Evolutionary conservation across 2,329 filamentous ascomycete species (phyloP).

Genomic region (Diaporthe eres): DNA sequence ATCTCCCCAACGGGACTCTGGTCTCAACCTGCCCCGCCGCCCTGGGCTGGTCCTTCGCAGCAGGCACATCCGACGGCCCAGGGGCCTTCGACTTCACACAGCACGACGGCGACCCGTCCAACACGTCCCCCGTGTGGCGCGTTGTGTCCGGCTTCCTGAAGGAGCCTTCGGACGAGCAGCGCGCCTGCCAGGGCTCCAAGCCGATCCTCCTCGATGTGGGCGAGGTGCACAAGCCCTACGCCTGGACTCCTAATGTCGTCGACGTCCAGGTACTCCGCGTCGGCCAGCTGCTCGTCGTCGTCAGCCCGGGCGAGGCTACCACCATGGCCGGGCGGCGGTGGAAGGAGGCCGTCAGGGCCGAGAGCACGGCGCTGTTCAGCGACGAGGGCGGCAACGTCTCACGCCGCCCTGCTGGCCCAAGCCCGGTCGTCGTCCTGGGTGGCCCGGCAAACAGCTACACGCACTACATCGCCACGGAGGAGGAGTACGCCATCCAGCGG

Average conservation of each 20-base stretch:
- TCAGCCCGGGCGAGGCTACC: slow-evolving; percentile 88
- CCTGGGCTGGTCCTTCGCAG: slow-evolving; percentile 92
- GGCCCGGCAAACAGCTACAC: slow-evolving; percentile 93
- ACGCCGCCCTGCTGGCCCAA: slow-evolving; percentile 44
- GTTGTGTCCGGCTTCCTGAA: slow-evolving; percentile 81
- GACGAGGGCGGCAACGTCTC: slow-evolving; percentile 54
- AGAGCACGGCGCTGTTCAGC: slow-evolving; percentile 61
- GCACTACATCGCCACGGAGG: slow-evolving; percentile 83
- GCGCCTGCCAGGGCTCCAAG: slow-evolving; percentile 83
- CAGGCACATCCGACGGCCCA: slow-evolving; percentile 91
- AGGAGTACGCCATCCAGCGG: slow-evolving; percentile 86
- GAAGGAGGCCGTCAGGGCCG: slow-evolving; percentile 76
- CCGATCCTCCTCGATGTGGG: slow-evolving; percentile 91
- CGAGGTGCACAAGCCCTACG: slow-evolving; percentile 81
- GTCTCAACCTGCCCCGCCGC: slow-evolving; percentile 88
- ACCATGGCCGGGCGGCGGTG: slow-evolving; percentile 94
- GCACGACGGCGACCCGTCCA: slow-evolving; percentile 79
- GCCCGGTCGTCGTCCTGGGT: slow-evolving; percentile 84
- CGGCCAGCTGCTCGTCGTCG: slow-evolving; percentile 86
- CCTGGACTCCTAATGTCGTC: slow-evolving; percentile 92
- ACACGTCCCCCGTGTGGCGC: slow-evolving; percentile 80
- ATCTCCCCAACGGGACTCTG: slow-evolving; percentile 77
- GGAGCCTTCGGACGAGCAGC: slow-evolving; percentile 77
- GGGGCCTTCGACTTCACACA: slow-evolving; percentile 96
- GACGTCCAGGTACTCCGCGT: slow-evolving; percentile 89